These are phyloP conservation scores for Cercospora sp. DNA, from an alignment of 2,329 filamentous ascomycete genomes.

Conservation along the genomic window DNA sequence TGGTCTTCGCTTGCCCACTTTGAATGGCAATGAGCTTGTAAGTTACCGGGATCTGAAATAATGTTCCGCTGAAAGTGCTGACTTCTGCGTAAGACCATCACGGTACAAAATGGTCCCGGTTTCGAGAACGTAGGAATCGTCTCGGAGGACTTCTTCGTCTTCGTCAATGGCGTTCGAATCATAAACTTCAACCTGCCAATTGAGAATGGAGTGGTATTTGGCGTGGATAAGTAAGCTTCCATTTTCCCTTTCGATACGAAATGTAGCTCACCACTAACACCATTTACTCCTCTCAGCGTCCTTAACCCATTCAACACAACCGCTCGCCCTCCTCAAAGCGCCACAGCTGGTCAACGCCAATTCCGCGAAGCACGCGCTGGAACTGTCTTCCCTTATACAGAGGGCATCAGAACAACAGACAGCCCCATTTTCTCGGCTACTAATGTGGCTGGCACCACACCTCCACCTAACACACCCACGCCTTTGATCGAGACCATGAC, in stretches of 20 bases:
- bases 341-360: conserved; percentile 1
- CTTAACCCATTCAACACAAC: conserved; percentile 4
- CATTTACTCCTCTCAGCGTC: neutral
- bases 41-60: neutral
- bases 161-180: neutral
- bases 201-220: neutral
- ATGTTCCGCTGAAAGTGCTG: neutral
- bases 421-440: neutral
- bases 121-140: neutral
- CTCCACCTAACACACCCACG: neutral
- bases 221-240: neutral
- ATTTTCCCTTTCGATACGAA: neutral
- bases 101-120: neutral
- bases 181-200: conserved; percentile 3
- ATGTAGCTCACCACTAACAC: neutral
- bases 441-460: neutral
- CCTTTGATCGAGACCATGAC: conserved; percentile 4
- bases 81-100: neutral
- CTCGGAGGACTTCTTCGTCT: neutral
- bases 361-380: conserved; percentile 2
- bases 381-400: neutral
- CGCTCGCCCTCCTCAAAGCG: neutral
- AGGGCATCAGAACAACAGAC: conserved; percentile 2
- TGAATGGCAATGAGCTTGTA: conserved; percentile 1
- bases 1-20: neutral